Base-by-base conservation (phyloP, 805 yeast genomes). In the Ogataea angusta region DNA sequence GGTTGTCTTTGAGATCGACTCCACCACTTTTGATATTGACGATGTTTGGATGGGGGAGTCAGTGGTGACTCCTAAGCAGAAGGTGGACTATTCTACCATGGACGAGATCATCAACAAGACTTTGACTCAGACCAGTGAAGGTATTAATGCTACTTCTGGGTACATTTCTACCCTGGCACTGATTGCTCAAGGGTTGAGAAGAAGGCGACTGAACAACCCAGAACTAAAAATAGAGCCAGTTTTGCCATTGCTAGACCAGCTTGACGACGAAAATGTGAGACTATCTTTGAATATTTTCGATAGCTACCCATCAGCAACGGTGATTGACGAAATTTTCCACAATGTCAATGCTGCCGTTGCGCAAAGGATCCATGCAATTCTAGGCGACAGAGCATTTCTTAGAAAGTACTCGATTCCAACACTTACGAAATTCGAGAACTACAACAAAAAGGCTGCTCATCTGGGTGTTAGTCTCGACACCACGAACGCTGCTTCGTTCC, bases 401-500 rank as follows among this genome's bases (percentile, higher is more conserved):
- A 82, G 98, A 64, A 84, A 95, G 57, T 95, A 90, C 52, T 74
- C 85, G 3, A 77, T 84, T 48, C 99, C 99, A 18, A 79, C 91
- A 4, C 67, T 82, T 42, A 82, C 81, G 25, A 85, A 89, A 56
- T 70, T 91, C 64, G 93, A 86, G 55, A 76, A 84, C 3, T 85
- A 93, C 59, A 78, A 82, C 38, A 75, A 79, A 48, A 85, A 82
- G 53, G 80, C 90, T 23, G 69, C 78, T 9, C 72, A 77, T 41
- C 69, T 82, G 48, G 87, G 87, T 2, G 70, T 80, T 44, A 69
- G 75, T 13, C 69, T 91, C 43, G 96, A 91, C 58, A 80, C 93
- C 2, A 69, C 85, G 1, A 75, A 80, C 10, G 72, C 95, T 0
- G 80, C 85, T 1, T 69, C 85, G 1, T 70, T 91, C 46, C 82